phyloP scores from a whole-genome alignment of 1,284 basidiomycete species.

The Singerocomus rubriflavus region DNA sequence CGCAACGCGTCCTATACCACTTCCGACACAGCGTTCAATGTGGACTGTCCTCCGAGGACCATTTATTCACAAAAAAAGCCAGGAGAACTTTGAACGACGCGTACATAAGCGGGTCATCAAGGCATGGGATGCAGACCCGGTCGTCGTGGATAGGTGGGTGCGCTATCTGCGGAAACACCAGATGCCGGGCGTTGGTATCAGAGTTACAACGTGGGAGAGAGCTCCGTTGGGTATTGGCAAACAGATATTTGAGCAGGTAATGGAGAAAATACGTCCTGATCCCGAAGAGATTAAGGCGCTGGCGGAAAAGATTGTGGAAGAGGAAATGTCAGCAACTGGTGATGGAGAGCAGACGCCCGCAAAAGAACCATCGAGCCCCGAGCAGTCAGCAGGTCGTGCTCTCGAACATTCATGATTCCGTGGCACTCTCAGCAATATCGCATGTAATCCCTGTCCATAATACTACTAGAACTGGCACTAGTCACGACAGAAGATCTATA shows the following conservation, averaged over 20 bases:
- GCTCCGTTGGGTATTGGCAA: constrained; percentile 64
- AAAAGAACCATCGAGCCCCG: not conserved
- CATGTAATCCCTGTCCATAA: constrained; percentile 11
- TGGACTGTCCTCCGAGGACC: constrained; percentile 89
- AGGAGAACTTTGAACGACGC: constrained; percentile 92
- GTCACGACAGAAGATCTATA: not conserved
- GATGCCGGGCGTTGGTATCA: constrained; percentile 85
- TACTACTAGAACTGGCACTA: constrained; percentile 3
- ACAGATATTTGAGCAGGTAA: constrained; percentile 41
- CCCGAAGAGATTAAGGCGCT: constrained; percentile 39
- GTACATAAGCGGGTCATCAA: constrained; percentile 87
- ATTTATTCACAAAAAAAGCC: constrained; percentile 92
- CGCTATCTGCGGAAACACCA: constrained; percentile 77
- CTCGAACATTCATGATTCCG: not conserved
- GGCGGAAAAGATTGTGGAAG: constrained; percentile 31
- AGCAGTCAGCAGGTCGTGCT: constrained; percentile 1
- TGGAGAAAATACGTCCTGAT: constrained; percentile 27
- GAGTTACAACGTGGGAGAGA: constrained; percentile 76
- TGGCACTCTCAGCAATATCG: not conserved
- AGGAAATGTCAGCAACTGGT: constrained; percentile 22
- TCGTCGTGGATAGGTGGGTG: constrained; percentile 81
- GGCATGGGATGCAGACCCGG: constrained; percentile 84
- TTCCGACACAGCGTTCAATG: constrained; percentile 77
- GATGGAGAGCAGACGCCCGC: constrained; percentile 6
- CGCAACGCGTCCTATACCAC: constrained; percentile 59